Percentiles rank a stretch among this genome's conserved stretches.
Conservation (phyloP, 176 grass and related monocot genomes). For the Carex cristatella region DNA sequence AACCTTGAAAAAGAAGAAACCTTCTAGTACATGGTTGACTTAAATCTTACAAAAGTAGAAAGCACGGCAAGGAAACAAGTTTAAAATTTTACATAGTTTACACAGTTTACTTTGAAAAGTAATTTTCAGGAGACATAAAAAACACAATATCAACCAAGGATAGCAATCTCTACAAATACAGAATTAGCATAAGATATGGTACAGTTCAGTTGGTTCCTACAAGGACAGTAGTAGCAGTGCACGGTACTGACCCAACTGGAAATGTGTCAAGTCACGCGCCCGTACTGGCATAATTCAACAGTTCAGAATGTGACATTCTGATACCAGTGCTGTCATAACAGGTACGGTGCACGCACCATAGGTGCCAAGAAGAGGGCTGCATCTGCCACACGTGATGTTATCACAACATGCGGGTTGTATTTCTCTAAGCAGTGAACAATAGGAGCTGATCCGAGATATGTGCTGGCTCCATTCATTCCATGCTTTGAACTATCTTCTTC, state of each 20-base stretch:
- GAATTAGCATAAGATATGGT: background rate
- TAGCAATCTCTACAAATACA: background rate
- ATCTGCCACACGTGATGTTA: conserved; percentile 97
- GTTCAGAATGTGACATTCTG: background rate
- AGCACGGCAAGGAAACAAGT: background rate
- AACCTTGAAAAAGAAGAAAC: background rate
- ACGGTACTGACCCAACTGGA: background rate
- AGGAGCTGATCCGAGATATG: conserved; percentile 76
- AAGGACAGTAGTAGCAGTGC: background rate
- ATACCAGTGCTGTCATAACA: background rate
- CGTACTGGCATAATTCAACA: background rate
- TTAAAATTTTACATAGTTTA: background rate
- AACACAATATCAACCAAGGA: background rate
- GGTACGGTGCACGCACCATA: conserved; percentile 45
- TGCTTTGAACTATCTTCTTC: conserved; percentile 10
- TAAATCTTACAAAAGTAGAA: background rate
- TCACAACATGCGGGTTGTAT: conserved; percentile 71
- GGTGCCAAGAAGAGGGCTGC: conserved; percentile 91
- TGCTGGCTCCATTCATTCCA: conserved; percentile 58
- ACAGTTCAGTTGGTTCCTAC: conserved; percentile 7
- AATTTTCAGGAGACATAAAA: conserved; percentile 15
- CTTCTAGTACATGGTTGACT: background rate
- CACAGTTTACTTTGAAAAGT: background rate
- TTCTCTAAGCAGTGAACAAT: conserved; percentile 82
- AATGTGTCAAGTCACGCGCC: background rate